Evolutionary conservation across 108 stramenopile genomes (phyloP).

Genomic region (Cyclotella atomus): DNA sequence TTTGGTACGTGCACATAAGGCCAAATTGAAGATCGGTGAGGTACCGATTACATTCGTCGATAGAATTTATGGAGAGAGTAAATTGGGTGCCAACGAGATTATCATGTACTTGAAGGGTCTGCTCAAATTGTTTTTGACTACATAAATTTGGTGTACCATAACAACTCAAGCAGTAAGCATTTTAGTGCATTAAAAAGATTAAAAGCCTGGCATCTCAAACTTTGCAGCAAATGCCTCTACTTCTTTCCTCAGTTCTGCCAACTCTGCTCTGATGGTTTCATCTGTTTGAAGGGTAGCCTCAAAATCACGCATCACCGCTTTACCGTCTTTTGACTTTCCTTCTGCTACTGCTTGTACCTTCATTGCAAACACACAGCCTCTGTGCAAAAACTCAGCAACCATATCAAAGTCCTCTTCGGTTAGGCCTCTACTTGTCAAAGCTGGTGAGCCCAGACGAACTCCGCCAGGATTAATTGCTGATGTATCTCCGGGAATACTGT

Average conservation of each 20-base stretch:
- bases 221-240: conserved; percentile 78
- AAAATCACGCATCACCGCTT: conserved; percentile 86
- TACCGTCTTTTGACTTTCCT: conserved; percentile 65
- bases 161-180: not conserved
- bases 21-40: conserved; percentile 87
- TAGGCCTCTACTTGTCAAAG: conserved; percentile 90
- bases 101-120: conserved; percentile 93
- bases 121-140: conserved; percentile 89
- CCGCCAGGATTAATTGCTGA: conserved; percentile 98
- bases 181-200: not conserved
- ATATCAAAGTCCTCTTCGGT: conserved; percentile 90
- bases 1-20: conserved; percentile 84
- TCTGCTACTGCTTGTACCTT: conserved; percentile 71
- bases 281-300: conserved; percentile 52
- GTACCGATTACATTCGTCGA: conserved; percentile 98
- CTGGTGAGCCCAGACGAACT: conserved; percentile 96
- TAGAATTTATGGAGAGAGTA: conserved; percentile 97
- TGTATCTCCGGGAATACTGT: conserved; percentile 96
- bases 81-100: conserved; percentile 96
- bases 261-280: conserved; percentile 44
- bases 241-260: conserved; percentile 59
- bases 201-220: conserved; percentile 81
- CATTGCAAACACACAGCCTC: conserved; percentile 84
- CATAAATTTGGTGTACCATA: conserved; percentile 61
- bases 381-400: conserved; percentile 96